Conservation (phyloP, 805 yeast genomes). For the Schwanniomyces polymorphus region DNA sequence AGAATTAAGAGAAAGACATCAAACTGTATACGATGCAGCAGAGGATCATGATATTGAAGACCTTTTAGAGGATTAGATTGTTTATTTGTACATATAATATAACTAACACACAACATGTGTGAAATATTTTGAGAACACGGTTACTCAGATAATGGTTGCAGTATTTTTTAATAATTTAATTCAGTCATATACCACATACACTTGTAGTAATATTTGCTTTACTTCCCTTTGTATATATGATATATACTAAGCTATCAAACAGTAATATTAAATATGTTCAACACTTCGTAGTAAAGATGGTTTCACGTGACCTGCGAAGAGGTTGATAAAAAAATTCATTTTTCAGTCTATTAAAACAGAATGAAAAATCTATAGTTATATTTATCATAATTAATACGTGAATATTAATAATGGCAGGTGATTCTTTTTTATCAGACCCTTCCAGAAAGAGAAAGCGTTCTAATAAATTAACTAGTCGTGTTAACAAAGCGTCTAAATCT, state of each 20-base stretch:
- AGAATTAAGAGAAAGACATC: slow-evolving; percentile 40
- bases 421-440: slow-evolving; percentile 65
- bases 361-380: neutral
- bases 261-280: neutral
- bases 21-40: slow-evolving; percentile 45
- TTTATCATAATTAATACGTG: neutral
- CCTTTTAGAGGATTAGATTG: slow-evolving; percentile 52
- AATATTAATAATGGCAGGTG: slow-evolving; percentile 46
- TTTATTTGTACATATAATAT: neutral
- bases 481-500: slow-evolving; percentile 18
- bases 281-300: neutral
- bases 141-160: neutral
- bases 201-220: neutral
- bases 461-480: slow-evolving; percentile 15
- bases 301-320: slow-evolving; percentile 6
- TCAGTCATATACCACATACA: neutral
- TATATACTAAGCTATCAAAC: neutral
- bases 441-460: slow-evolving; percentile 49
- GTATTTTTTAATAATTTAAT: neutral
- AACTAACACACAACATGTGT: neutral
- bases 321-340: neutral
- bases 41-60: slow-evolving; percentile 73
- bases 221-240: neutral
- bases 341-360: neutral
- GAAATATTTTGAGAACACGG: neutral